These are phyloP conservation scores for Ambrosia trifida DNA, from an alignment of 129 eudicot genomes.

Conservation along the genomic window DNA sequence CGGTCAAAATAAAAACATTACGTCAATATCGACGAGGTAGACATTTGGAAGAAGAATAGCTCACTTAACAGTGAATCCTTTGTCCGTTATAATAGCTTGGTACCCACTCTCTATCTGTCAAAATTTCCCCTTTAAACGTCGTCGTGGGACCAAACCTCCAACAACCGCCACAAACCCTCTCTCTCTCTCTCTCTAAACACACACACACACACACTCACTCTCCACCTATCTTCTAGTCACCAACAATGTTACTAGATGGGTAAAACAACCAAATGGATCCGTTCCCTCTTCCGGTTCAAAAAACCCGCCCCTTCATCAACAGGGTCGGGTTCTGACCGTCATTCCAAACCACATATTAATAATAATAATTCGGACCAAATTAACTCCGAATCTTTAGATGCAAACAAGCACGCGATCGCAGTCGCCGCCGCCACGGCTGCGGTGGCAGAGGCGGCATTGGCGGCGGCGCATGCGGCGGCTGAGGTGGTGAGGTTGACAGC, in stretches of 20 bases:
- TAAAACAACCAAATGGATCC: constrained; percentile 60
- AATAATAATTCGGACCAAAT: too few species aligned
- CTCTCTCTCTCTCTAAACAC: not conserved
- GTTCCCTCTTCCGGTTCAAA: constrained; percentile 53
- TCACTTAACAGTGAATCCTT: constrained; percentile 19
- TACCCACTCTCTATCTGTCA: constrained; percentile 32
- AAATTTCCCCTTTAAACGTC: constrained; percentile 22
- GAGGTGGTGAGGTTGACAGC: constrained; percentile 84
- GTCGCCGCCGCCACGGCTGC: constrained; percentile 98
- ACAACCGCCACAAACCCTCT: constrained; percentile 35
- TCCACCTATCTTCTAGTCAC: not conserved
- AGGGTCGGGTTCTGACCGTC: constrained; percentile 12
- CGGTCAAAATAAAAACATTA: too few species aligned
- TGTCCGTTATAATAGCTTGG: constrained; percentile 17
- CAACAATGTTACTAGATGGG: constrained; percentile 50
- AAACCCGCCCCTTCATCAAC: constrained; percentile 30
- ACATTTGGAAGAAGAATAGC: not conserved
- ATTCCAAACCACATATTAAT: not conserved
- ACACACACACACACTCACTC: constrained; percentile 1
- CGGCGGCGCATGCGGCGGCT: constrained; percentile 96
- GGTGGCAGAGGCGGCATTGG: constrained; percentile 95
- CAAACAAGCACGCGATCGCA: constrained; percentile 89
- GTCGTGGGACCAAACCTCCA: constrained; percentile 34
- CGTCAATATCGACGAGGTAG: not conserved
- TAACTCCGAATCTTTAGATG: constrained; percentile 45